Percentiles rank a stretch among this genome's conserved stretches.
These are phyloP conservation scores for Tagetes patula DNA, from an alignment of 129 eudicot genomes.

Conservation along the genomic window DNA sequence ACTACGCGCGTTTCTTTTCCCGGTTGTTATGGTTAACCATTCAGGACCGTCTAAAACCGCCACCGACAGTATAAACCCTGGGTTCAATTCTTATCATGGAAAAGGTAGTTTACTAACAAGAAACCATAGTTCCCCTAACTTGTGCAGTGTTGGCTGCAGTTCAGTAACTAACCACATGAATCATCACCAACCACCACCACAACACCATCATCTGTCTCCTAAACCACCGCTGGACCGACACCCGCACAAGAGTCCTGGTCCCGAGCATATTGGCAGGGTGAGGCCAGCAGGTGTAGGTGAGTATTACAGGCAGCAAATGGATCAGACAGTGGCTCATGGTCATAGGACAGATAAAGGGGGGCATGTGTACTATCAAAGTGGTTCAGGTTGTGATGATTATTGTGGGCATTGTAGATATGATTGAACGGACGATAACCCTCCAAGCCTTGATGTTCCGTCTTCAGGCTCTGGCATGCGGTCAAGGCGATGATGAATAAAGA, in stretches of 20 bases:
- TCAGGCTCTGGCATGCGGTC: constrained; percentile 15
- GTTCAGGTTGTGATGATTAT: constrained; percentile 37
- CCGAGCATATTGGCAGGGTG: constrained; percentile 41
- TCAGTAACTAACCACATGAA: constrained; percentile 22
- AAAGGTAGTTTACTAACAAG: constrained; percentile 35
- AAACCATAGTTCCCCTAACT: constrained; percentile 65
- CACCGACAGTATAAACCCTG: too few species aligned
- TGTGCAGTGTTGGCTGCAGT: constrained; percentile 38
- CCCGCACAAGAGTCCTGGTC: constrained; percentile 26
- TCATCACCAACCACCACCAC: constrained; percentile 23
- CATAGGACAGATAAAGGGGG: constrained; percentile 35
- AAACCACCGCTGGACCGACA: constrained; percentile 43
- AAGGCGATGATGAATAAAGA: constrained; percentile 19
- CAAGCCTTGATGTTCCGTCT: constrained; percentile 36
- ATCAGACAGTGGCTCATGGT: constrained; percentile 13
- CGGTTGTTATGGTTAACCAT: constrained; percentile 40
- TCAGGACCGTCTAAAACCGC: not conserved
- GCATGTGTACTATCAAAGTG: constrained; percentile 32
- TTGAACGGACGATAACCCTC: constrained; percentile 25
- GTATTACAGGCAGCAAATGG: constrained; percentile 39
- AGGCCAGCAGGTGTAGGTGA: constrained; percentile 43
- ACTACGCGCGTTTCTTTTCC: constrained; percentile 74
- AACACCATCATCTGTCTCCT: constrained; percentile 30
- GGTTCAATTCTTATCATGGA: not conserved
- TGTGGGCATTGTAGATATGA: constrained; percentile 38